phyloP scores from a whole-genome alignment of 164 flowering plant genomes.

The Pachysandra terminalis region DNA sequence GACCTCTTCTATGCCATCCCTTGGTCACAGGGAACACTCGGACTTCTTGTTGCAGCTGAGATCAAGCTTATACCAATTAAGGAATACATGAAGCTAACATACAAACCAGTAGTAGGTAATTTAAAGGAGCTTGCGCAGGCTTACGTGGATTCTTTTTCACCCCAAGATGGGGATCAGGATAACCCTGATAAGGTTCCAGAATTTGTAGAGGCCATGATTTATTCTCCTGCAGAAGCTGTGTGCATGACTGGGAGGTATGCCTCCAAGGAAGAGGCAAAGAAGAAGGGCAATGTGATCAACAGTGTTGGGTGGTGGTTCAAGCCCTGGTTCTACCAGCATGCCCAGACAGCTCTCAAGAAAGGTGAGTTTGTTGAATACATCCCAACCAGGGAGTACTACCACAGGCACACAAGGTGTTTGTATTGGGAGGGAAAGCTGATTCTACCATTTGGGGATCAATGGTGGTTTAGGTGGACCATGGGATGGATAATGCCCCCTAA shows the following conservation, averaged over 20 bases:
- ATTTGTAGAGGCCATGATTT: conserved; percentile 90
- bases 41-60: conserved; percentile 94
- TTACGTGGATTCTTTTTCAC: conserved; percentile 82
- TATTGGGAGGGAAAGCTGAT: conserved; percentile 99
- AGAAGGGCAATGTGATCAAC: conserved; percentile 82
- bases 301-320: conserved; percentile 94
- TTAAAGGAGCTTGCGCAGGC: conserved; percentile 74
- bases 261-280: conserved; percentile 90
- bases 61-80: conserved; percentile 87
- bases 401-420: conserved; percentile 95
- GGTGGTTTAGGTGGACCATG: conserved; percentile 84
- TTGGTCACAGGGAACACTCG: conserved; percentile 98
- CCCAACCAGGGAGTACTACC: conserved; percentile 94
- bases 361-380: conserved; percentile 98
- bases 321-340: conserved; percentile 98
- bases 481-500: conserved; percentile 99
- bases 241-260: conserved; percentile 89
- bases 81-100: conserved; percentile 94
- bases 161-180: conserved; percentile 90
- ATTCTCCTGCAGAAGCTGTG: conserved; percentile 69
- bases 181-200: conserved; percentile 92
- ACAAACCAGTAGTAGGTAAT: conserved; percentile 74
- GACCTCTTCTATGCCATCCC: conserved; percentile 94
- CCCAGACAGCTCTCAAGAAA: conserved; percentile 70
- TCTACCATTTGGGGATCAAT: conserved; percentile 94